Percentiles rank a stretch among this genome's conserved stretches.
Conservation (phyloP, 1,284 basidiomycete genomes). For the Rhodotorula sp. region DNA sequence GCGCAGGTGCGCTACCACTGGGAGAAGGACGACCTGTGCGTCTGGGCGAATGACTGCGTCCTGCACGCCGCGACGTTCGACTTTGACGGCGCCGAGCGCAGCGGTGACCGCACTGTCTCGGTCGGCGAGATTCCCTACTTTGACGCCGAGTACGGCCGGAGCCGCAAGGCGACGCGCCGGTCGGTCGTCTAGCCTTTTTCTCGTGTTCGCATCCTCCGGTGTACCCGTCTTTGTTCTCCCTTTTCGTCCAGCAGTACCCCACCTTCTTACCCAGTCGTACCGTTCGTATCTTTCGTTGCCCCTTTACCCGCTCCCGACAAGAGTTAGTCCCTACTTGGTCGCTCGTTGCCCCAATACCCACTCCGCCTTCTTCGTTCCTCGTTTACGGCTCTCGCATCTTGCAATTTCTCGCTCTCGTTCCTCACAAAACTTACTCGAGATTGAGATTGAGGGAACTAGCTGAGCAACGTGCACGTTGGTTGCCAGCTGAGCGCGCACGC, state of each 20-base stretch:
- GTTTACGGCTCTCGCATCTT: too few species aligned
- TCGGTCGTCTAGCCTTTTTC: slow-evolving; percentile 9
- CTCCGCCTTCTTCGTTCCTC: too few species aligned
- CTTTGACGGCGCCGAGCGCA: slow-evolving; percentile 57
- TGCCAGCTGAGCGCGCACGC: background rate
- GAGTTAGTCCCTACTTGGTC: too few species aligned
- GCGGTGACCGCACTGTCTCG: slow-evolving; percentile 64
- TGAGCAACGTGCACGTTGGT: background rate
- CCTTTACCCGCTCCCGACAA: too few species aligned
- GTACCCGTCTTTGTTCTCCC: too few species aligned
- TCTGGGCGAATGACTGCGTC: slow-evolving; percentile 58
- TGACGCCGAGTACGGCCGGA: slow-evolving; percentile 57
- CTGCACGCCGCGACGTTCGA: slow-evolving; percentile 54
- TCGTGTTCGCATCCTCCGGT: too few species aligned
- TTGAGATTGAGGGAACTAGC: too few species aligned
- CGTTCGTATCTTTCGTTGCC: background rate
- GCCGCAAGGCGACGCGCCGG: slow-evolving; percentile 56
- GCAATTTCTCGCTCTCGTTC: too few species aligned
- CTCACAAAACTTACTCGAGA: too few species aligned
- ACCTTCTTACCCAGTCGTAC: background rate
- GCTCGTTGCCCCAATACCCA: too few species aligned
- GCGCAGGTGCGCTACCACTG: slow-evolving; percentile 51
- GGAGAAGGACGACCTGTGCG: slow-evolving; percentile 49
- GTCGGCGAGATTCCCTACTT: slow-evolving; percentile 66
- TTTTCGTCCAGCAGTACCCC: background rate